Evolutionary conservation across 768 basidiomycete species (phyloP), one percentile per base, ranked within the genome.

Genomic region (Termitomyces sp.): DNA sequence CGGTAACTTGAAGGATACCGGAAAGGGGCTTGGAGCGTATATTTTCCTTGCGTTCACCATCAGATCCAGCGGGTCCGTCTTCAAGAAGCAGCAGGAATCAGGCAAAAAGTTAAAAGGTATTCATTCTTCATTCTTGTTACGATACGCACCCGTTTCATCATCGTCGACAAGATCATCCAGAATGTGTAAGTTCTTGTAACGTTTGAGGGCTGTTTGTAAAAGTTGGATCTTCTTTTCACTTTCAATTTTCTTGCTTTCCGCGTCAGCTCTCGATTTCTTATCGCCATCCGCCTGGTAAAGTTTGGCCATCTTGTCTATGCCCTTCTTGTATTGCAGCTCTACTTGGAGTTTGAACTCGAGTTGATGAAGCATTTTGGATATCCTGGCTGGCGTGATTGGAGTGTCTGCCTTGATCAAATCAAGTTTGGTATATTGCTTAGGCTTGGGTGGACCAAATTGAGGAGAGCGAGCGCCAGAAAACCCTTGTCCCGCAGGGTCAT

Each of bases 321-420:
- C 97, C 73, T 89, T 85, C 81, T 96, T 96, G 81, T 98, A 98
- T 77, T 98, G 95, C 78, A 91, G 86, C 76, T 99, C 97, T 65
- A 99, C 94, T 74, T 96, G 93, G 58, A 98, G 87, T 78, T 99
- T 99, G 85, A 98, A 99, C 76, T 98, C 96, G 63, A 99, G 88
- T 75, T 98, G 96, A 75, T 98, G 96, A 54, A 98, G 86, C 96
- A 98, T 98, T 67, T 87, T 87, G 45, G 94, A 92, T 73, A 99
- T 98, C 80, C 96, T 98, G 67, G 92, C 90, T 2, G 96, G 90
- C 20, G 94, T 95, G 71, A 96, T 87, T 16, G 96, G 96, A 49
- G 96, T 96, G 78, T 99, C 97, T 65, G 95, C 95, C 77, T 96
- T 96, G 75, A 97, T 94, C 64, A 99, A 79, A 80, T 99, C 97